Base-by-base conservation (phyloP, 345 rosid species). In the Populus deltoides region DNA sequence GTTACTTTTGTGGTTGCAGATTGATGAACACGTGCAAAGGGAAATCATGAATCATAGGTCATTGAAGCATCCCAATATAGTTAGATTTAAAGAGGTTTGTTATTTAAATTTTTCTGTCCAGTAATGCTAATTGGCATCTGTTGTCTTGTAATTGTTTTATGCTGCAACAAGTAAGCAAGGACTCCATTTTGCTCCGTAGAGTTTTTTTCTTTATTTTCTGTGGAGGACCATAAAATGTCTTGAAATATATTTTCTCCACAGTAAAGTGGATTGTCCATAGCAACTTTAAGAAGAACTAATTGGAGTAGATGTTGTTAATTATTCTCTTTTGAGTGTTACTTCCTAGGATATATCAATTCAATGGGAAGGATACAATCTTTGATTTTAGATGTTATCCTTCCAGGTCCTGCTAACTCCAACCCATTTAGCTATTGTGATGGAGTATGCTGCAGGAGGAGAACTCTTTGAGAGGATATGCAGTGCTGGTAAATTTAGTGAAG, bases 401-500 rank as follows among this genome's bases (percentile, higher is more conserved):
- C 82, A 92, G 98, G 92, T 94, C 76, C 90, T 90, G 79, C 74
- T 94, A 87, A 92, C 96, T 9, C 90, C 94, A 29, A 91, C 98
- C 12, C 98, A 94, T 90, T 86, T 92, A 78, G 97, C 90, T 1
- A 94, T 94, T 77, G 94, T 91, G 31, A 94, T 92, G 97, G 98
- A 94, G 84, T 91, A 92, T 84, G 98, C 98, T 27, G 91, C 94
- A 55, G 97, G 97, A 6, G 98, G 98, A 71, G 98, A 94, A 84
- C 94, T 94, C 75, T 94, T 94, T 81, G 95, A 91, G 66, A 83
- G 96, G 68, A 94, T 92, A 82, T 94, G 96, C 82, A 91, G 70
- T 81, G 96, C 94, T 66, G 95, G 98, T 76, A 86, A 97, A 89
- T 94, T 94, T 92, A 89, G 97, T 82, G 98, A 94, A 88, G 96